These are phyloP conservation scores for Neoboletus magnificus DNA, from an alignment of 768 basidiomycete genomes.

Conservation along the genomic window DNA sequence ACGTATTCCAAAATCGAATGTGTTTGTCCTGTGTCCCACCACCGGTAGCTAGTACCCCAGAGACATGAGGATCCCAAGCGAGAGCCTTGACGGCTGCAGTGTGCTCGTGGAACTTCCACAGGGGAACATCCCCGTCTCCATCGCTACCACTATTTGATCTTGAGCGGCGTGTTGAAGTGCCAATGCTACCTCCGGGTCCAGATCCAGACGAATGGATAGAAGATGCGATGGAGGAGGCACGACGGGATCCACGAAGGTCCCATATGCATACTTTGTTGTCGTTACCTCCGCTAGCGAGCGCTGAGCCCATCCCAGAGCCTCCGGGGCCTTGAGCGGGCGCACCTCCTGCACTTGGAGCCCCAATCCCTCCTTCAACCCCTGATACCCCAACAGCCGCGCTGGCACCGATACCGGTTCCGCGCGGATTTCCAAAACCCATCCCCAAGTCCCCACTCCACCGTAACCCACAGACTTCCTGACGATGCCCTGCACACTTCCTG, in stretches of 20 bases:
- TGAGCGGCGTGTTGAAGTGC: constrained; percentile 19
- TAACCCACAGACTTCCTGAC: constrained; percentile 95
- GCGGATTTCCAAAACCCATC: constrained; percentile 23
- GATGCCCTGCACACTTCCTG: constrained; percentile 67
- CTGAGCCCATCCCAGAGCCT: constrained; percentile 41
- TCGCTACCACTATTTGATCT: constrained; percentile 30
- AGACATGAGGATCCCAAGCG: constrained; percentile 95
- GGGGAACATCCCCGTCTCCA: constrained; percentile 52
- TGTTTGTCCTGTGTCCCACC: constrained; percentile 99
- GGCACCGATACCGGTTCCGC: constrained; percentile 13
- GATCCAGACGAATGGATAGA: constrained; percentile 27
- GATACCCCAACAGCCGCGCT: not conserved
- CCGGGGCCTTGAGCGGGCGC: constrained; percentile 27
- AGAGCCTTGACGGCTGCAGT: constrained; percentile 97
- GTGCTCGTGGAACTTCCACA: constrained; percentile 97
- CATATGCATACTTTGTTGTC: constrained; percentile 99
- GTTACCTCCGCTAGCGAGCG: constrained; percentile 91
- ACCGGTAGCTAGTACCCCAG: constrained; percentile 88
- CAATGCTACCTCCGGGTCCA: constrained; percentile 28
- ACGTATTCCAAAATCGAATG: constrained; percentile 95
- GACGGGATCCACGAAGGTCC: constrained; percentile 73
- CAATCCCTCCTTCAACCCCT: constrained; percentile 30
- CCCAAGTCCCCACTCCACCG: constrained; percentile 67
- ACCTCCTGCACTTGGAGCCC: constrained; percentile 20
- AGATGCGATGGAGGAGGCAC: constrained; percentile 26